Evolutionary conservation across 2,329 filamentous ascomycete genomes (phyloP), one percentile per base, ranked within the genome.

Genomic region (Colletotrichum graminicola): DNA sequence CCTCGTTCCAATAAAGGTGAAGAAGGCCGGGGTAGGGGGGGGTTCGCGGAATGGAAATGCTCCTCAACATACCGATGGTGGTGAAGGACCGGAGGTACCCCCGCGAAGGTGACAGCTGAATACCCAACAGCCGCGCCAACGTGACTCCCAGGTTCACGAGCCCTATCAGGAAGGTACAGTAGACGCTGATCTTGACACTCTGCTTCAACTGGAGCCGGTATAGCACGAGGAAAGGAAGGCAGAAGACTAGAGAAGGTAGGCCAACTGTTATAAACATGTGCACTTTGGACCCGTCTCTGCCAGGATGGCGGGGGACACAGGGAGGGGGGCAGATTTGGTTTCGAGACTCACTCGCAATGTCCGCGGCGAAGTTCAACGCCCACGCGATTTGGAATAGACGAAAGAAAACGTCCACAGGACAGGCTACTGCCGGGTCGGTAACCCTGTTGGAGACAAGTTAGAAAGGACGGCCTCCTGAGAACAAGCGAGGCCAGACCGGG

Each of bases 321-420:
- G 6, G 41, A 18, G 41, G 41, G 41, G 41, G 11, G 41, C 8
- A 12, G 21, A 32, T 34, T 7, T 8, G 21, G 21, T 8, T 11
- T 6, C 21, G 8, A 29, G 12, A 21, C 47, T 41, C 29, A 62
- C 60, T 54, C 11, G 41, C 29, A 8, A 62, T 8, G 7, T 62
- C 60, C 11, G 34, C 60, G 7, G 60, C 10, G 12, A 62, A 62
- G n/a, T 62, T 62, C 60, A 62, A 41, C 2, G 47, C 47, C 60
- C 47, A 62, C 6, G 47, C 60, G 60, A 62, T n/a, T 12, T 62
- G 23, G 7, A 62, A 62, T 16, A 62, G 23, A 18, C 8, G 16
- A n/a, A 34, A 23, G 16, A 43, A 51, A 12, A 52, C 16, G 2
- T 41, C 36, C 2, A n/a, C 14, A 16, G n/a, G 12, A 23, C 60